phyloP scores from a whole-genome alignment of 495 filamentous ascomycete genomes.

The Aspergillus diversus region DNA sequence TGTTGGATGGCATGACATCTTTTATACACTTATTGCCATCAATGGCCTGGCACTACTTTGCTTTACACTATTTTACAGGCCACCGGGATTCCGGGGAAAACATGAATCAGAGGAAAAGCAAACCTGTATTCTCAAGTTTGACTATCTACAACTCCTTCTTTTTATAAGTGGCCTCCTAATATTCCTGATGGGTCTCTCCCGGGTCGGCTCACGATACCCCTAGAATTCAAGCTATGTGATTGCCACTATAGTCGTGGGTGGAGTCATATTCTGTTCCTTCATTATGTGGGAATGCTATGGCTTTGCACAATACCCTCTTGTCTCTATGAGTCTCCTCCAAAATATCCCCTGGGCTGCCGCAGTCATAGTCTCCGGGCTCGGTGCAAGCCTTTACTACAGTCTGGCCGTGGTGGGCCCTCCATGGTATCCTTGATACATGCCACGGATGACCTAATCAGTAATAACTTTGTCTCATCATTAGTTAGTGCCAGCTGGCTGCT shows the following conservation, averaged over 20 bases:
- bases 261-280: constrained; percentile 30
- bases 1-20: constrained; percentile 48
- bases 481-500: neutral
- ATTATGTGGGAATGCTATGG: constrained; percentile 12
- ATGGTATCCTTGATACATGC: neutral
- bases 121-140: constrained; percentile 41
- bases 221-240: constrained; percentile 54
- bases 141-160: constrained; percentile 47
- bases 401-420: neutral
- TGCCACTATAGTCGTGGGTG: constrained; percentile 46
- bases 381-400: neutral
- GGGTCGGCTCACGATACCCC: constrained; percentile 52
- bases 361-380: neutral
- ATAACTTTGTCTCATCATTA: neutral
- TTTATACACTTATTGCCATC: constrained; percentile 49
- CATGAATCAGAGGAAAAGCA: constrained; percentile 34
- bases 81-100: constrained; percentile 37
- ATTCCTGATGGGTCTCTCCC: constrained; percentile 52
- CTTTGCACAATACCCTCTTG: neutral
- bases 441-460: neutral
- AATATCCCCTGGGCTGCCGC: neutral
- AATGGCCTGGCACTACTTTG: constrained; percentile 37
- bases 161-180: constrained; percentile 48
- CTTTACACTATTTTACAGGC: constrained; percentile 42
- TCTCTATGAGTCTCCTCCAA: neutral